A percentile compares a stretch with the other conserved stretches of the same genome.
phyloP scores from a whole-genome alignment of 1,139 yeast genomes.

The Yamadazyma buinensis region DNA sequence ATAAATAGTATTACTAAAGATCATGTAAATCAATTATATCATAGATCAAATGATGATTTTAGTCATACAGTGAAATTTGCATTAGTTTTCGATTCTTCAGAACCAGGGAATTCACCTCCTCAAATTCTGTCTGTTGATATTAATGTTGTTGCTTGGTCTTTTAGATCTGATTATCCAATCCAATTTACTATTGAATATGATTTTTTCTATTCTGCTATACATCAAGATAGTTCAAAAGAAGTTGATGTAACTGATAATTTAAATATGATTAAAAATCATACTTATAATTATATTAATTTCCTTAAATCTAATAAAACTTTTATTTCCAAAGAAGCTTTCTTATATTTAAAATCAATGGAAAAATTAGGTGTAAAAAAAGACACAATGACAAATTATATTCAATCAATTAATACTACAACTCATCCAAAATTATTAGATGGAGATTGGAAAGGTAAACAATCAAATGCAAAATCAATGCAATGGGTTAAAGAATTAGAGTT shows the following conservation, averaged over 20 bases:
- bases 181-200: conserved; percentile 41
- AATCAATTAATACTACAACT: conserved; percentile 19
- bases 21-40: conserved; percentile 31
- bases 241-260: conserved; percentile 32
- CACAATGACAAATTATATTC: conserved; percentile 36
- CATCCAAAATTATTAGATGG: conserved; percentile 21
- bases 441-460: conserved; percentile 29
- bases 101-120: conserved; percentile 27
- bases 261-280: conserved; percentile 34
- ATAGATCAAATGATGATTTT: conserved; percentile 23
- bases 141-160: conserved; percentile 42
- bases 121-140: conserved; percentile 29
- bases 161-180: conserved; percentile 39
- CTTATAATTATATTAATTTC: conserved; percentile 30
- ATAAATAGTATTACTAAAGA: conserved; percentile 17
- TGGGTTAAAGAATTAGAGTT: conserved; percentile 30
- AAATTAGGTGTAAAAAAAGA: conserved; percentile 41
- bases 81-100: conserved; percentile 22
- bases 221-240: conserved; percentile 2
- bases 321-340: conserved; percentile 31
- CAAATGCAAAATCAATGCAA: conserved; percentile 12
- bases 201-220: conserved; percentile 34
- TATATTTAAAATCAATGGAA: conserved; percentile 38
- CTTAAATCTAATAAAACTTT: conserved; percentile 30
- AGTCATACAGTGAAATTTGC: conserved; percentile 23